Percentiles rank a stretch among this genome's conserved stretches.
Evolutionary conservation across 2,329 filamentous ascomycete species (phyloP).

Genomic region (Elsinoe batatas): DNA sequence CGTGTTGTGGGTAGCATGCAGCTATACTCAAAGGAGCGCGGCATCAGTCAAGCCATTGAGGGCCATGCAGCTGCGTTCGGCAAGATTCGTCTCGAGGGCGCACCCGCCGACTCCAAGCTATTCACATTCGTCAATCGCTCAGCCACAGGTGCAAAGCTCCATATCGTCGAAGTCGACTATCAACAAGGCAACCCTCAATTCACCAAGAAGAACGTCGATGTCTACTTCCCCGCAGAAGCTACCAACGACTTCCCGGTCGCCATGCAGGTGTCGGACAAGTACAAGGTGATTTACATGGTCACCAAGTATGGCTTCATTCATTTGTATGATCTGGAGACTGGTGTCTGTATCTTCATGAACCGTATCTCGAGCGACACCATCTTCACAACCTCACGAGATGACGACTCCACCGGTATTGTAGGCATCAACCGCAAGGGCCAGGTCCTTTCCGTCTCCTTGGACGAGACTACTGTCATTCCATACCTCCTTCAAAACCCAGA

Average conservation of each 20-base stretch:
- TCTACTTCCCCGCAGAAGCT: slow-evolving; percentile 94
- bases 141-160: slow-evolving; percentile 82
- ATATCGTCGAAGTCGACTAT: slow-evolving; percentile 96
- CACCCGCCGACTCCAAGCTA: slow-evolving; percentile 81
- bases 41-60: slow-evolving; percentile 96
- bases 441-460: slow-evolving; percentile 85
- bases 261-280: slow-evolving; percentile 93
- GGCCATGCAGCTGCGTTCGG: slow-evolving; percentile 94
- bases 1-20: slow-evolving; percentile 95
- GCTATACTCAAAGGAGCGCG: slow-evolving; percentile 88
- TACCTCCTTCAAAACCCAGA: slow-evolving; percentile 96
- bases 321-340: slow-evolving; percentile 93
- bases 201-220: slow-evolving; percentile 91
- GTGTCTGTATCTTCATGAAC: slow-evolving; percentile 97
- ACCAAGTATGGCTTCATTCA: slow-evolving; percentile 99
- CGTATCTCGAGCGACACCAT: slow-evolving; percentile 98
- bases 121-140: slow-evolving; percentile 95
- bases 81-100: slow-evolving; percentile 77
- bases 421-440: slow-evolving; percentile 97
- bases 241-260: slow-evolving; percentile 96
- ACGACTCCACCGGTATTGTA: slow-evolving; percentile 75
- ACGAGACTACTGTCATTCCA: slow-evolving; percentile 82
- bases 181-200: slow-evolving; percentile 80
- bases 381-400: slow-evolving; percentile 83
- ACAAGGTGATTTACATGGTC: slow-evolving; percentile 92